Conservation (phyloP, 495 filamentous ascomycete genomes). For the Mycothermus thermophilus region DNA sequence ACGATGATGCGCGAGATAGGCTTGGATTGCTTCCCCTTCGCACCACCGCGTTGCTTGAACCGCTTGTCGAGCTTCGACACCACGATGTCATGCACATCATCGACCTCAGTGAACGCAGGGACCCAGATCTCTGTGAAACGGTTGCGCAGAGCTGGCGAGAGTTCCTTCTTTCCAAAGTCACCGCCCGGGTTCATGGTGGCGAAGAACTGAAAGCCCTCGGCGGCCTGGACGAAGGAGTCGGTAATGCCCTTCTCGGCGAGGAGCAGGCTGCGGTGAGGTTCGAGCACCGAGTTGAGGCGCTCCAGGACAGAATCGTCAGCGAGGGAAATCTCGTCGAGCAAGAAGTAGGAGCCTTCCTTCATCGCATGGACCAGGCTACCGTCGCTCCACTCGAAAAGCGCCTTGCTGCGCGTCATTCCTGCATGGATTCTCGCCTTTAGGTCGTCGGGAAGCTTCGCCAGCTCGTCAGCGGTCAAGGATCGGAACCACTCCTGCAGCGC, state of each 20-base stretch:
- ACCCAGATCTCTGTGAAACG: constrained; percentile 99
- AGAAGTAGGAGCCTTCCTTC: constrained; percentile 76
- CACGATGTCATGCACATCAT: constrained; percentile 82
- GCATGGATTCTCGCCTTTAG: constrained; percentile 43
- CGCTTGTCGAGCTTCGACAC: constrained; percentile 47
- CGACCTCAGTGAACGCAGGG: constrained; percentile 60
- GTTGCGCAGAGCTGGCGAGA: constrained; percentile 89
- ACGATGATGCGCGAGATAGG: constrained; percentile 53
- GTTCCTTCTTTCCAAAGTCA: constrained; percentile 93
- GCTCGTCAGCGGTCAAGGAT: constrained; percentile 12
- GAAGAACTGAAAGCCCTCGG: constrained; percentile 83
- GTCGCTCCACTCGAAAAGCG: constrained; percentile 93
- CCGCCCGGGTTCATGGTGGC: constrained; percentile 99
- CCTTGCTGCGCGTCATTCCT: constrained; percentile 50
- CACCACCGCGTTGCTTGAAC: constrained; percentile 13
- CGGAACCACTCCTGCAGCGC: constrained; percentile 30
- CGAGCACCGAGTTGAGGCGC: constrained; percentile 92
- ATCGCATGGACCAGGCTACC: constrained; percentile 91
- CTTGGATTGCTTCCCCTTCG: constrained; percentile 8
- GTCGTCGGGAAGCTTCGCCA: constrained; percentile 31
- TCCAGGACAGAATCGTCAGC: constrained; percentile 97
- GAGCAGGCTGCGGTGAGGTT: constrained; percentile 70
- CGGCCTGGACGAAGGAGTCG: constrained; percentile 61
- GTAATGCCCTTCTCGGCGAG: constrained; percentile 85
- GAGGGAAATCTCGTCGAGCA: constrained; percentile 94